Evolutionary conservation across 176 grass and related monocot genomes (phyloP).

Genomic region (Areca catechu): DNA sequence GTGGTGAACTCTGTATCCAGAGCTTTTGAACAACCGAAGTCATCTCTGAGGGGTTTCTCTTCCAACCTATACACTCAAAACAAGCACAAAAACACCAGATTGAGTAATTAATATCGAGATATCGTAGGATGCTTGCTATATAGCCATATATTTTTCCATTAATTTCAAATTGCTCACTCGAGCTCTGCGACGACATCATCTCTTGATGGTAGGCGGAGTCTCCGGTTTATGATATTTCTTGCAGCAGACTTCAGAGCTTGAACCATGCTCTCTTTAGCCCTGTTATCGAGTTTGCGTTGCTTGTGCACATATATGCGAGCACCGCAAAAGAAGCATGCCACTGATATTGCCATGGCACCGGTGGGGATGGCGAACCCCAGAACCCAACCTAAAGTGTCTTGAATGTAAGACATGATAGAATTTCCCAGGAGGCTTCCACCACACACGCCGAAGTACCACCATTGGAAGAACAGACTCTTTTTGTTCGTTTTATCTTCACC

Average conservation of each 20-base stretch:
- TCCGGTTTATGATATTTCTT: slow-evolving; percentile 4
- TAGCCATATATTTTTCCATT: too few relatives aligned
- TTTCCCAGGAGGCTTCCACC: slow-evolving; percentile 80
- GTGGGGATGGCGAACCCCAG: slow-evolving; percentile 77
- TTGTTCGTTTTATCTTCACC: slow-evolving; percentile 32
- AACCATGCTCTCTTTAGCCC: slow-evolving; percentile 20
- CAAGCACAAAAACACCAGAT: too few relatives aligned
- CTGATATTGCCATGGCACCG: slow-evolving; percentile 48
- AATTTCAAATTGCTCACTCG: slow-evolving; percentile 39
- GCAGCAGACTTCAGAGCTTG: slow-evolving; percentile 28
- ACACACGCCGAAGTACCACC: slow-evolving; percentile 98
- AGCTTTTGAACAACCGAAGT: background rate
- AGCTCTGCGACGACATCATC: slow-evolving; percentile 33
- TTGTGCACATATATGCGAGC: slow-evolving; percentile 45
- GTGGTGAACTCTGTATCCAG: background rate
- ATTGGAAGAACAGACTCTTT: slow-evolving; percentile 84
- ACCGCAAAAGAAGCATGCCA: slow-evolving; percentile 50
- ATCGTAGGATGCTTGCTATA: too few relatives aligned
- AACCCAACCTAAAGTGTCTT: slow-evolving; percentile 69
- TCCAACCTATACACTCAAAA: slow-evolving; percentile 46
- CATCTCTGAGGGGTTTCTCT: slow-evolving; percentile 37
- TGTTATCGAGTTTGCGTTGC: slow-evolving; percentile 8
- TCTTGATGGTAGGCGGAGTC: slow-evolving; percentile 25
- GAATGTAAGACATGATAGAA: slow-evolving; percentile 67
- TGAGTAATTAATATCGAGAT: too few relatives aligned